These are phyloP conservation scores for Glomus cerebriforme DNA, from an alignment of 192 early-diverging fungal genomes.

Conservation along the genomic window DNA sequence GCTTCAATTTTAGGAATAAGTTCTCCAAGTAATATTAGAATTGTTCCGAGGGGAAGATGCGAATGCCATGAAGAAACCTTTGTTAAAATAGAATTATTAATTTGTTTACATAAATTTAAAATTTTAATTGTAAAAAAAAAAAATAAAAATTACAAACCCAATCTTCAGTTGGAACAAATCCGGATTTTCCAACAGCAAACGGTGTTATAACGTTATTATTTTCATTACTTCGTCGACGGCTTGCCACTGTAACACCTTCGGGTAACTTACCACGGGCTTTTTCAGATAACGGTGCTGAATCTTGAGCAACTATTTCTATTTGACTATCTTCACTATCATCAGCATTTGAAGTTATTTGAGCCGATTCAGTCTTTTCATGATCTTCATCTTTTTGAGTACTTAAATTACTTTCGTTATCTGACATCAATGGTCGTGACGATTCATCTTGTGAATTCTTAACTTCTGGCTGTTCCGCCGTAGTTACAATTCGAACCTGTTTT, in stretches of 20 bases:
- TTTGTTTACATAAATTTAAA: constrained; percentile 36
- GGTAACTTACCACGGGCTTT: constrained; percentile 77
- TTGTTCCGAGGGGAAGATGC: constrained; percentile 68
- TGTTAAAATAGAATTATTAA: neutral
- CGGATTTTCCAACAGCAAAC: constrained; percentile 47
- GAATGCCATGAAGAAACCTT: constrained; percentile 66
- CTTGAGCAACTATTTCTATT: constrained; percentile 14
- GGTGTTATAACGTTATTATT: constrained; percentile 36
- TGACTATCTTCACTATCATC: neutral
- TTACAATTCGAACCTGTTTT: constrained; percentile 8
- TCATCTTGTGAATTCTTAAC: neutral
- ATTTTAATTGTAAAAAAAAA: constrained; percentile 32
- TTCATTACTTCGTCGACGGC: neutral
- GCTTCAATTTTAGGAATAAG: constrained; percentile 72
- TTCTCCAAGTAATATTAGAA: constrained; percentile 64
- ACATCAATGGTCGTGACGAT: neutral
- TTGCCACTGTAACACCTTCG: constrained; percentile 35
- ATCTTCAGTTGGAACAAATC: constrained; percentile 67
- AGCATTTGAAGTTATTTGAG: neutral
- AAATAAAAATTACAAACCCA: constrained; percentile 55
- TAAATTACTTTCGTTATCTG: constrained; percentile 29
- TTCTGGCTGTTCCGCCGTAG: constrained; percentile 13
- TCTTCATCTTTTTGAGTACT: constrained; percentile 35
- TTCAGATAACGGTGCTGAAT: constrained; percentile 60
- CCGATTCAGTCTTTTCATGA: constrained; percentile 18